Evolutionary conservation across 2,329 filamentous ascomycete species (phyloP).

Genomic region (Aspergillus sp.): DNA sequence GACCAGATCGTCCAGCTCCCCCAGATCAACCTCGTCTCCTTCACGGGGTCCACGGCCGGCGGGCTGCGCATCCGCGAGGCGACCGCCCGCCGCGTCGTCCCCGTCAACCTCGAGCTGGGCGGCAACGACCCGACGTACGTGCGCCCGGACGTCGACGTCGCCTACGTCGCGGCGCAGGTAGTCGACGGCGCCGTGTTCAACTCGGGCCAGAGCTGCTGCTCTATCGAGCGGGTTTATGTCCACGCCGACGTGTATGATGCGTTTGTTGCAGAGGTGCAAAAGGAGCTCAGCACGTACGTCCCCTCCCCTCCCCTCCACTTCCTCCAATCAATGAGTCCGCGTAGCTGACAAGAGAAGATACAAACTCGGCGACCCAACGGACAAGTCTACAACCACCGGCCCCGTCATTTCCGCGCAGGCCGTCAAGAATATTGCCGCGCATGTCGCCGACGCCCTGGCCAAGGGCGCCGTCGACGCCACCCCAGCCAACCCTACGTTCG

Average conservation of each 20-base stretch:
- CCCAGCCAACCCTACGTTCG: conserved; percentile 73
- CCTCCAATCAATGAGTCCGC: neutral
- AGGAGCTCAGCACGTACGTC: conserved; percentile 64
- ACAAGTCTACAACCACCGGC: conserved; percentile 74
- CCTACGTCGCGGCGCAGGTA: conserved; percentile 85
- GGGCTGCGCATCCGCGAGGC: conserved; percentile 80
- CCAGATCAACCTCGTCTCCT: conserved; percentile 75
- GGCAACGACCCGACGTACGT: conserved; percentile 92
- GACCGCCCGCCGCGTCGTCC: conserved; percentile 75
- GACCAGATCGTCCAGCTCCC: conserved; percentile 74
- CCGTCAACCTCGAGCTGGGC: conserved; percentile 83
- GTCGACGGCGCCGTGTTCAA: conserved; percentile 92
- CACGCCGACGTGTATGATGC: conserved; percentile 76
- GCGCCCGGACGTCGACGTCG: conserved; percentile 75
- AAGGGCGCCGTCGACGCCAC: conserved; percentile 80
- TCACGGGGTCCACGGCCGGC: conserved; percentile 84
- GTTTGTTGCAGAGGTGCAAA: conserved; percentile 76
- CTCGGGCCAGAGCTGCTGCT: conserved; percentile 92
- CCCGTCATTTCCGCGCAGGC: conserved; percentile 80
- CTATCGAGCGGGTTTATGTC: conserved; percentile 84
- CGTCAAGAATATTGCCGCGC: conserved; percentile 69
- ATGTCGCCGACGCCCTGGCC: conserved; percentile 75
- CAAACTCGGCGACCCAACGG: conserved; percentile 67
- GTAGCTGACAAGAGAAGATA: conserved; percentile 15
- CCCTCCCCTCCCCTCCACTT: neutral